A percentile compares a stretch with the other conserved stretches of the same genome.
phyloP scores from a whole-genome alignment of 371 early-diverging fungal genomes.

The Conidiobolus incongruus region DNA sequence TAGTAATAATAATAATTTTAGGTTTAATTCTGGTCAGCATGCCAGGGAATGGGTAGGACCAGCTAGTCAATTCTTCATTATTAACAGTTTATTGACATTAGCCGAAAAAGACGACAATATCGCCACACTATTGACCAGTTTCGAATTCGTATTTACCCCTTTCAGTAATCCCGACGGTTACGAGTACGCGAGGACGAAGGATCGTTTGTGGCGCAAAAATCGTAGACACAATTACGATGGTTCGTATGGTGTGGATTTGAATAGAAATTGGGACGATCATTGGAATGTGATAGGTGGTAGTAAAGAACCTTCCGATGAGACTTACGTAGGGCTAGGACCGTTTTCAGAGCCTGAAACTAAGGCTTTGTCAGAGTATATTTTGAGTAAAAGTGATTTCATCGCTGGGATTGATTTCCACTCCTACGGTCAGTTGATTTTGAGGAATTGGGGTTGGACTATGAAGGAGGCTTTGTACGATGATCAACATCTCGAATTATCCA shows the following conservation, averaged over 20 bases:
- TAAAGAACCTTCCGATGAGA: constrained; percentile 16
- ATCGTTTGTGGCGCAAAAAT: constrained; percentile 38
- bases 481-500: background rate
- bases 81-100: constrained; percentile 12
- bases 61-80: constrained; percentile 20
- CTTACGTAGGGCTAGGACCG: constrained; percentile 22
- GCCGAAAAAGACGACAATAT: constrained; percentile 14
- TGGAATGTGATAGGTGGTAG: constrained; percentile 27
- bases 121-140: constrained; percentile 12
- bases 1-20: constrained; percentile 16
- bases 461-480: constrained; percentile 8
- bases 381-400: constrained; percentile 15
- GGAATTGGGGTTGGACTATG: constrained; percentile 17
- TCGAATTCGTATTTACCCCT: constrained; percentile 24
- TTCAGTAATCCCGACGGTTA: constrained; percentile 34
- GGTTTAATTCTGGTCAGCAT: constrained; percentile 23
- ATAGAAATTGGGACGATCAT: constrained; percentile 23
- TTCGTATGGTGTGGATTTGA: constrained; percentile 15
- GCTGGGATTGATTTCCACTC: constrained; percentile 32
- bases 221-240: constrained; percentile 10
- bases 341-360: constrained; percentile 27
- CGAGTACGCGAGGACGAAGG: constrained; percentile 17
- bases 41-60: constrained; percentile 34
- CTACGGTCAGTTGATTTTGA: constrained; percentile 18
- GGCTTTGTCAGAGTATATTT: constrained; percentile 17